A percentile compares a stretch with the other conserved stretches of the same genome.
Evolutionary conservation across 169 alveolate genomes (phyloP).

Genomic region (Cystoisospora suis): DNA sequence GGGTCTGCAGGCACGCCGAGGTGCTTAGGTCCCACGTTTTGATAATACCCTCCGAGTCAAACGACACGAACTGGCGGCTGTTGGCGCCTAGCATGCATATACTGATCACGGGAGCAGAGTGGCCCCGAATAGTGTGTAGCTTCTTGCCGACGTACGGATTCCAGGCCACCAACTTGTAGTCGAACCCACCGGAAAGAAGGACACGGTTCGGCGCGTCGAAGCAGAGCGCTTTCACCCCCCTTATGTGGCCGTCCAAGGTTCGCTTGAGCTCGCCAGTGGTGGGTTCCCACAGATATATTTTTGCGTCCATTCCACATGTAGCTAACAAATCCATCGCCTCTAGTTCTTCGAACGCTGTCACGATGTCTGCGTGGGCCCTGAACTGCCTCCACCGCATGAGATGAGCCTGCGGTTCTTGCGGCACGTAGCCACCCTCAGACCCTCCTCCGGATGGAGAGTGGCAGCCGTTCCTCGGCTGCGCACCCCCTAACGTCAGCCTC

Average conservation of each 20-base stretch:
- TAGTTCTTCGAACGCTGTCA: neutral
- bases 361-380: constrained; percentile 6
- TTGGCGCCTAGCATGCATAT: constrained; percentile 71
- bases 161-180: constrained; percentile 70
- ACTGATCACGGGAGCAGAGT: constrained; percentile 77
- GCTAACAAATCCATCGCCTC: constrained; percentile 2
- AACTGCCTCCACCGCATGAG: constrained; percentile 6
- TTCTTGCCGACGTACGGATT: constrained; percentile 76
- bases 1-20: constrained; percentile 75
- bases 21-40: constrained; percentile 78
- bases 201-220: constrained; percentile 16
- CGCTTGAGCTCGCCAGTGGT: constrained; percentile 19
- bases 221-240: constrained; percentile 1
- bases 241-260: neutral
- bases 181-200: constrained; percentile 40
- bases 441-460: too few relatives aligned
- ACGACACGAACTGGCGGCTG: constrained; percentile 68
- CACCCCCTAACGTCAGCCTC: too few relatives aligned
- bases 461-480: too few relatives aligned
- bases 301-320: constrained; percentile 28
- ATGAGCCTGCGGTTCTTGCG: neutral
- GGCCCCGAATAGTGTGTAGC: constrained; percentile 75
- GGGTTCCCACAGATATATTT: neutral
- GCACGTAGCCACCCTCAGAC: constrained; percentile 52
- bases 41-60: constrained; percentile 78